Conservation (phyloP, 371 early-diverging fungal genomes). For the Zychaea mexicana region DNA sequence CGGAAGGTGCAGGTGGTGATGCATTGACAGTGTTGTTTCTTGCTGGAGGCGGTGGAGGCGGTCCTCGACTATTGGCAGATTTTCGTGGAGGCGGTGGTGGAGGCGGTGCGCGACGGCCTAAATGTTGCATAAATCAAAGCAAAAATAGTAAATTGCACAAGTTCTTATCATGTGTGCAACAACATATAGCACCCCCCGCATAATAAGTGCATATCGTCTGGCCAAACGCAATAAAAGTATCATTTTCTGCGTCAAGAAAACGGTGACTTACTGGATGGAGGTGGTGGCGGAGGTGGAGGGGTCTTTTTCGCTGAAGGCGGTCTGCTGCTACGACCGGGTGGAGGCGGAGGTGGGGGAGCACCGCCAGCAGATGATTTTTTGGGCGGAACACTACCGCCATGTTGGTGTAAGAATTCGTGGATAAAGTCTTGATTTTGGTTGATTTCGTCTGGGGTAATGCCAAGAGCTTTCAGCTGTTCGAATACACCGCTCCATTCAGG, state of each 20-base stretch:
- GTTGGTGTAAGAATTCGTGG: slow-evolving; percentile 49
- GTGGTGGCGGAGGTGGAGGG: slow-evolving; percentile 22
- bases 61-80: slow-evolving; percentile 8
- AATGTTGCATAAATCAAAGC: background rate
- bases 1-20: slow-evolving; percentile 22
- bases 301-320: slow-evolving; percentile 9
- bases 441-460: slow-evolving; percentile 77
- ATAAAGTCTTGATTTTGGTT: slow-evolving; percentile 56
- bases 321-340: slow-evolving; percentile 11
- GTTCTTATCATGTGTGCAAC: background rate
- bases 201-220: no score
- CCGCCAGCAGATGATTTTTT: slow-evolving; percentile 13
- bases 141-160: background rate
- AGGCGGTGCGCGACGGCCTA: slow-evolving; percentile 26
- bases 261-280: slow-evolving; percentile 20
- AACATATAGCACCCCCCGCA: no score
- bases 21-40: slow-evolving; percentile 5
- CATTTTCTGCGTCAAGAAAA: no score
- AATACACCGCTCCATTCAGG: slow-evolving; percentile 79
- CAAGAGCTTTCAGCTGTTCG: slow-evolving; percentile 73
- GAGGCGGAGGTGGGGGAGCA: slow-evolving; percentile 53
- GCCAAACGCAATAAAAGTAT: no score
- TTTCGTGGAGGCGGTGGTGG: slow-evolving; percentile 20
- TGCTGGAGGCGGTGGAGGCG: slow-evolving; percentile 8
- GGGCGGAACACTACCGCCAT: slow-evolving; percentile 22